These are phyloP conservation scores for Pichia californica DNA, from an alignment of 805 yeast genomes.

Conservation along the genomic window DNA sequence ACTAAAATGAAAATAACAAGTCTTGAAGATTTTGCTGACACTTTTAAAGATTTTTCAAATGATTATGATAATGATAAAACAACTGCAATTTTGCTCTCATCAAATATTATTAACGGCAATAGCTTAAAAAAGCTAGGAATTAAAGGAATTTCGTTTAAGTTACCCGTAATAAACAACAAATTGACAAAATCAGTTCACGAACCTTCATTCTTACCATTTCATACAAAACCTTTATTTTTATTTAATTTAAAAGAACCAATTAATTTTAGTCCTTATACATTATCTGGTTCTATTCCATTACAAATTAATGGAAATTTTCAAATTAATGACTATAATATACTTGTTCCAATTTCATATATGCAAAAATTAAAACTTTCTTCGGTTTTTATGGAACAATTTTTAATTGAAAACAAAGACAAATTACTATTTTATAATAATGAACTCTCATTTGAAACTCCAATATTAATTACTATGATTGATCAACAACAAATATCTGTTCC, in stretches of 20 bases:
- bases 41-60: constrained; percentile 9
- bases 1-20: neutral
- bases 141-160: constrained; percentile 5
- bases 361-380: neutral
- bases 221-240: constrained; percentile 31
- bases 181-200: constrained; percentile 1
- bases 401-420: constrained; percentile 11
- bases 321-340: constrained; percentile 34
- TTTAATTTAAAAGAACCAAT: constrained; percentile 30
- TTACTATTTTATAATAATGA: constrained; percentile 23
- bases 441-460: constrained; percentile 26
- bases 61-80: constrained; percentile 17
- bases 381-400: neutral
- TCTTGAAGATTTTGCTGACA: constrained; percentile 11
- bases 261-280: constrained; percentile 12
- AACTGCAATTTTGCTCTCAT: constrained; percentile 20
- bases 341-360: constrained; percentile 31
- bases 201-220: constrained; percentile 28
- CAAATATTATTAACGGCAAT: constrained; percentile 11
- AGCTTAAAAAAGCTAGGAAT: constrained; percentile 16
- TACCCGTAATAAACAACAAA: neutral
- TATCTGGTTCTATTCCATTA: constrained; percentile 34
- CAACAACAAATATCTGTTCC: neutral
- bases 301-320: constrained; percentile 30
- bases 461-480: constrained; percentile 32